These are phyloP conservation scores for Dioscorea cayenensis DNA, from an alignment of 116 monocot species.

Conservation along the genomic window DNA sequence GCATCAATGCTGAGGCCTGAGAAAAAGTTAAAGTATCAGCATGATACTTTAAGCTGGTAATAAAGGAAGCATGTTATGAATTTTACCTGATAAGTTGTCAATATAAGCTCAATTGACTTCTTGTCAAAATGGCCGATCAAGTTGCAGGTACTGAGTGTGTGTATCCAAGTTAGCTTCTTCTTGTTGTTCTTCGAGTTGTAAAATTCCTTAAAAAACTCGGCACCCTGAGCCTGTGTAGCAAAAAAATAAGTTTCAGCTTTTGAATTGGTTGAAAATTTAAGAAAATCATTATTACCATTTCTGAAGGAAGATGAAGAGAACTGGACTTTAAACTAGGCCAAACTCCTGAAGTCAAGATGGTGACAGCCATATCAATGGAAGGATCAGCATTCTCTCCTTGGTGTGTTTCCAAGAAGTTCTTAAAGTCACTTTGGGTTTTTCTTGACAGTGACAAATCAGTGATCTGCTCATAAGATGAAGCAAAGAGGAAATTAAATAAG, in stretches of 20 bases:
- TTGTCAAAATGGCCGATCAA: not conserved
- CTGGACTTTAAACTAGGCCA: not conserved
- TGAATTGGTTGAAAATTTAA: no score
- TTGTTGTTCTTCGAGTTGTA: not conserved
- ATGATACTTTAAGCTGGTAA: not conserved
- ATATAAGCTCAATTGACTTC: not conserved
- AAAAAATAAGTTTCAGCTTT: not conserved
- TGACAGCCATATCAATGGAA: not conserved
- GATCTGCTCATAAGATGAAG: not conserved
- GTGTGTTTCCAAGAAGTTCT: not conserved
- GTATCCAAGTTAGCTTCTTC: not conserved
- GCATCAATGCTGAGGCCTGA: not conserved
- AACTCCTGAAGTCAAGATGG: not conserved
- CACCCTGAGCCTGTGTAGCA: not conserved
- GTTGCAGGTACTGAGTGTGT: not conserved
- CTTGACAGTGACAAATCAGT: not conserved
- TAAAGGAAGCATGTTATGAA: not conserved
- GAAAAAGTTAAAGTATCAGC: not conserved
- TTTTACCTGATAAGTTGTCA: not conserved
- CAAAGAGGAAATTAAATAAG: not conserved
- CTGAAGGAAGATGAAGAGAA: not conserved
- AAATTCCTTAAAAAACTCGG: not conserved
- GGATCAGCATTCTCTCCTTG: not conserved
- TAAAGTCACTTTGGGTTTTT: not conserved
- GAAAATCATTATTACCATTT: not conserved